Percentiles rank a stretch among this genome's conserved stretches.
Conservation (phyloP, 169 alveolate species). For the Plasmodium fragile region DNA sequence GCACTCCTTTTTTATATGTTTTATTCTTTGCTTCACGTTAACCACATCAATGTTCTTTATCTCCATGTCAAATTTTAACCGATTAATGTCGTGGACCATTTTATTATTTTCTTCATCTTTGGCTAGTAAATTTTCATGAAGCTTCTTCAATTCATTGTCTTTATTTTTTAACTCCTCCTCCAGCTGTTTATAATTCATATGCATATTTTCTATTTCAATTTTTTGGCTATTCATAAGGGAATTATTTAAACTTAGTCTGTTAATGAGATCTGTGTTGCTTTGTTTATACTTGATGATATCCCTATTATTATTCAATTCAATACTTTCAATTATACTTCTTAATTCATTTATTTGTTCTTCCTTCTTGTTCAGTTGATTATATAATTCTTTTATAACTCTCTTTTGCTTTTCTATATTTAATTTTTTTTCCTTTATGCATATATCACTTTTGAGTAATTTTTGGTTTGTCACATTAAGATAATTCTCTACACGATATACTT, state of each 20-base stretch:
- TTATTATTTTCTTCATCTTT: slow-evolving; percentile 67
- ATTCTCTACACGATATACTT: slow-evolving; percentile 38
- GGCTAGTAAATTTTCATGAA: slow-evolving; percentile 29
- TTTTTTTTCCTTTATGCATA: slow-evolving; percentile 33
- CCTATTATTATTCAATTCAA: slow-evolving; percentile 51
- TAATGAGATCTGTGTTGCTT: slow-evolving; percentile 54
- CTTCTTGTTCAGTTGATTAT: slow-evolving; percentile 45
- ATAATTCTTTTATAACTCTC: slow-evolving; percentile 66
- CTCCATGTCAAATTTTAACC: slow-evolving; percentile 62
- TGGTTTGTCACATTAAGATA: slow-evolving; percentile 30
- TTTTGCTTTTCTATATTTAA: slow-evolving; percentile 66
- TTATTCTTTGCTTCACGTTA: slow-evolving; percentile 40
- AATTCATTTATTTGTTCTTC: slow-evolving; percentile 53
- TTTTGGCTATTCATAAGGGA: slow-evolving; percentile 62
- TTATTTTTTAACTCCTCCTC: slow-evolving; percentile 72
- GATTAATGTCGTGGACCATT: slow-evolving; percentile 42
- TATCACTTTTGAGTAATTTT: slow-evolving; percentile 34
- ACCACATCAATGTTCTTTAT: slow-evolving; percentile 42
- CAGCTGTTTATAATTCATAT: slow-evolving; percentile 69
- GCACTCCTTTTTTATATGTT: slow-evolving; percentile 43
- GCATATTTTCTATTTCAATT: slow-evolving; percentile 75
- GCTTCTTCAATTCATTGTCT: slow-evolving; percentile 64
- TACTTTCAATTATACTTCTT: slow-evolving; percentile 41
- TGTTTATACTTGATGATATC: slow-evolving; percentile 64
- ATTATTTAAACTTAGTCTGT: slow-evolving; percentile 44